These are phyloP conservation scores for Alternaria viburni DNA, from an alignment of 2,329 filamentous ascomycete genomes.

Conservation along the genomic window DNA sequence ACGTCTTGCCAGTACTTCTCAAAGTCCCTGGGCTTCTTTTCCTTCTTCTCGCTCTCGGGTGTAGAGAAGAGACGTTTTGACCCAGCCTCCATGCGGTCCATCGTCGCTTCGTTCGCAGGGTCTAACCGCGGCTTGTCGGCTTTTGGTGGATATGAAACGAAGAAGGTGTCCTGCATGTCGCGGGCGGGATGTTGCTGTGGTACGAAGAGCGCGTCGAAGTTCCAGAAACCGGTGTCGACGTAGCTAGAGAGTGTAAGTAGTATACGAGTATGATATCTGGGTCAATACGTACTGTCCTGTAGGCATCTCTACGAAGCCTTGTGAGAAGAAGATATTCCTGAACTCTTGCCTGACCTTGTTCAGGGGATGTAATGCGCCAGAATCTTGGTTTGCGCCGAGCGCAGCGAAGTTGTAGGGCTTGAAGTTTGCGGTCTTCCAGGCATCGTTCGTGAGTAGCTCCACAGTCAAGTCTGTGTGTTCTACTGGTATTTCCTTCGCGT, in stretches of 20 bases:
- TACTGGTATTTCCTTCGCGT: slow-evolving; percentile 84
- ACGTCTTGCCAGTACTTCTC: slow-evolving; percentile 88
- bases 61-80: slow-evolving; percentile 61
- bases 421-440: slow-evolving; percentile 92
- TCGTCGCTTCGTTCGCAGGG: slow-evolving; percentile 54
- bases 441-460: slow-evolving; percentile 86
- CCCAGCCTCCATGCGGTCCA: slow-evolving; percentile 57
- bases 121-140: slow-evolving; percentile 72
- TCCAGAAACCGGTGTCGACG: slow-evolving; percentile 98
- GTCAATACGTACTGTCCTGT: slow-evolving; percentile 68
- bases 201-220: slow-evolving; percentile 96
- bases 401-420: slow-evolving; percentile 84
- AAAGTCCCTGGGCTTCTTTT: slow-evolving; percentile 68
- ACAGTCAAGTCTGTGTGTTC: slow-evolving; percentile 95
- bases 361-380: slow-evolving; percentile 62
- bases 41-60: slow-evolving; percentile 59
- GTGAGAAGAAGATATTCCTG: slow-evolving; percentile 98
- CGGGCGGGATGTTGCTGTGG: slow-evolving; percentile 97
- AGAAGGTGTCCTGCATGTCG: slow-evolving; percentile 98
- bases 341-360: slow-evolving; percentile 97
- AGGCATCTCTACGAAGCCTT: slow-evolving; percentile 98
- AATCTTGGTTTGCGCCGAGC: slow-evolving; percentile 66
- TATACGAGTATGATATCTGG: background rate
- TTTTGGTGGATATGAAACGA: slow-evolving; percentile 84
- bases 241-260: slow-evolving; percentile 57